phyloP scores from a whole-genome alignment of 1,284 basidiomycete genomes.

The Apiotrichum akiyoshidainum region DNA sequence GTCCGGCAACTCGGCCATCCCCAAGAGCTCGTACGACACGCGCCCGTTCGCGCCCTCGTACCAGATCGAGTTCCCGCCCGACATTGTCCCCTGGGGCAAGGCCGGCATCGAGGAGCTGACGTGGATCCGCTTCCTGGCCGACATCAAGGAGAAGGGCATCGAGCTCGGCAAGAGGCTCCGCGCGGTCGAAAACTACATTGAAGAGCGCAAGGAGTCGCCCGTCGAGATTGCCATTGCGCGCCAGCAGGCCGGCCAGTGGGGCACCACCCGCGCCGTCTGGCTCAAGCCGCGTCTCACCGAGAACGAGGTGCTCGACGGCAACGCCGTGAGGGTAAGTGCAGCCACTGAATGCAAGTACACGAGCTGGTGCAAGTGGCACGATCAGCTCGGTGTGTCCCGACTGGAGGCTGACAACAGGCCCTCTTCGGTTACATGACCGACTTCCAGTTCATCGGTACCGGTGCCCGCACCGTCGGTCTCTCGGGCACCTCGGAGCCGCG shows the following conservation, averaged over 20 bases:
- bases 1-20: constrained; percentile 4
- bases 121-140: constrained; percentile 39
- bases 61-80: constrained; percentile 36
- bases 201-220: constrained; percentile 69
- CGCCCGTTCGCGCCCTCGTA: constrained; percentile 25
- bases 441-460: constrained; percentile 69
- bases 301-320: constrained; percentile 58
- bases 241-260: constrained; percentile 16
- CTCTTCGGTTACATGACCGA: constrained; percentile 84
- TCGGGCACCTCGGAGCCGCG: constrained; percentile 49
- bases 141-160: constrained; percentile 16
- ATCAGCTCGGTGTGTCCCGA: too few relatives aligned
- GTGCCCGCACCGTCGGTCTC: constrained; percentile 65
- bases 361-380: too few relatives aligned
- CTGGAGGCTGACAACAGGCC: constrained; percentile 60
- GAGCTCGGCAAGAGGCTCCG: constrained; percentile 22
- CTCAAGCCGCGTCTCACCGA: constrained; percentile 64
- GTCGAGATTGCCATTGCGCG: constrained; percentile 58
- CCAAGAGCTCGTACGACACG: constrained; percentile 4
- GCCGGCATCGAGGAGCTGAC: constrained; percentile 62
- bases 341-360: too few relatives aligned
- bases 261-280: constrained; percentile 67
- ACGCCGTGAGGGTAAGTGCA: constrained; percentile 70
- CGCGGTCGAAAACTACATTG: constrained; percentile 51
- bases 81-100: constrained; percentile 61